A percentile compares a stretch with the other conserved stretches of the same genome.
These are phyloP conservation scores for Aspergillus sp. DNA, from an alignment of 2,329 filamentous ascomycete genomes.

Conservation along the genomic window DNA sequence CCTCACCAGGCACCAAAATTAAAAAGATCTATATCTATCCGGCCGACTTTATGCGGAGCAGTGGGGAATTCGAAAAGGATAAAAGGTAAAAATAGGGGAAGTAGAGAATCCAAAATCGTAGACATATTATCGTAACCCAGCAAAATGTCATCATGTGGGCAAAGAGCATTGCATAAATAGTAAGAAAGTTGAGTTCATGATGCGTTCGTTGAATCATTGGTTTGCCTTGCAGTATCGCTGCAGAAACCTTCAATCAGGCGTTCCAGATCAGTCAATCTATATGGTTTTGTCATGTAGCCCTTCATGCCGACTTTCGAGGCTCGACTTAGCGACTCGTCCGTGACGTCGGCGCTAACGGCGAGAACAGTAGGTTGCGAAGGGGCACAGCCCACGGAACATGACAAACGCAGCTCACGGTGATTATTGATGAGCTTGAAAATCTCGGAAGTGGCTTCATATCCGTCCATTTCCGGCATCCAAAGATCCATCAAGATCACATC, in stretches of 20 bases:
- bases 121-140: constrained; percentile 3
- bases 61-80: constrained; percentile 11
- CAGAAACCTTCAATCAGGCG: constrained; percentile 60
- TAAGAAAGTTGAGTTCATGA: constrained; percentile 23
- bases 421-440: constrained; percentile 62
- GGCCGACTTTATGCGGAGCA: constrained; percentile 4
- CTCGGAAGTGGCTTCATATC: constrained; percentile 68
- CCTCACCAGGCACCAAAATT: constrained; percentile 4
- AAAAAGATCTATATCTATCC: constrained; percentile 15
- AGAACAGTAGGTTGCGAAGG: constrained; percentile 52
- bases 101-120: constrained; percentile 12
- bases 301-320: constrained; percentile 68
- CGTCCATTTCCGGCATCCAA: constrained; percentile 77
- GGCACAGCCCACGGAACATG: neutral
- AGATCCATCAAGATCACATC: constrained; percentile 74
- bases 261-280: constrained; percentile 66
- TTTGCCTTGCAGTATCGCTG: constrained; percentile 24
- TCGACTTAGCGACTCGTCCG: constrained; percentile 64
- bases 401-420: constrained; percentile 28
- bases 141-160: constrained; percentile 4
- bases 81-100: constrained; percentile 13
- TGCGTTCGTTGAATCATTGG: constrained; percentile 26
- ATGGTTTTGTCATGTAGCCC: constrained; percentile 71
- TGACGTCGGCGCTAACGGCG: constrained; percentile 70
- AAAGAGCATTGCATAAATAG: neutral